Conservation (phyloP, 164 flowering plant genomes). For the Umbilicus rupestris region DNA sequence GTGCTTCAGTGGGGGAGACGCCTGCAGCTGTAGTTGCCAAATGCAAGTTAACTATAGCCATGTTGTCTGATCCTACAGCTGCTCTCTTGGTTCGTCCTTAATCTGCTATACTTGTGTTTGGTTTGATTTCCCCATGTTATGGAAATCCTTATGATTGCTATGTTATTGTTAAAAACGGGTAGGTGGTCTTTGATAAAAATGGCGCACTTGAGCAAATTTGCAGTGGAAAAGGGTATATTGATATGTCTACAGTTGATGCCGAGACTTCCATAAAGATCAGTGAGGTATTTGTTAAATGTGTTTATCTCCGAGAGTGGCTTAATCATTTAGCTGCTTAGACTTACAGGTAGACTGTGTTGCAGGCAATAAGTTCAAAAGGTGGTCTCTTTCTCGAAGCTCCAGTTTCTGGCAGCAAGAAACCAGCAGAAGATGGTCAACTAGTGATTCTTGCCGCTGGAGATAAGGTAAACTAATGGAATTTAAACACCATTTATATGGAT, state of each 20-base stretch:
- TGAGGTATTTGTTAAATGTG: constrained; percentile 35
- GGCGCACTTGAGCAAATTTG: constrained; percentile 82
- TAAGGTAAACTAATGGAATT: constrained; percentile 33
- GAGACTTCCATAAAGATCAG: constrained; percentile 71
- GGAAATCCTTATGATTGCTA: too few relatives aligned
- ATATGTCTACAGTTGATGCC: constrained; percentile 98
- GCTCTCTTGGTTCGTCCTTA: constrained; percentile 63
- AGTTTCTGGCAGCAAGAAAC: constrained; percentile 97
- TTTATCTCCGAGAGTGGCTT: background rate
- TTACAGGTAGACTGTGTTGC: constrained; percentile 12
- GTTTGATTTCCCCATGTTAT: background rate
- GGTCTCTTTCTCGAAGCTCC: constrained; percentile 92
- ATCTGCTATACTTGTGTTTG: background rate
- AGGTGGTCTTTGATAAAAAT: constrained; percentile 88
- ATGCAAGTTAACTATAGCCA: constrained; percentile 83
- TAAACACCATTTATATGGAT: background rate
- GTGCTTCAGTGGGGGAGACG: constrained; percentile 76
- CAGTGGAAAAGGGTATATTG: constrained; percentile 79
- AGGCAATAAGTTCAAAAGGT: constrained; percentile 75
- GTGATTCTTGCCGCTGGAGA: constrained; percentile 96
- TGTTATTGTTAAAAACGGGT: too few relatives aligned
- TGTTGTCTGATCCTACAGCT: constrained; percentile 92
- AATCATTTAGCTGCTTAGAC: background rate
- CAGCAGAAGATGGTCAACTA: constrained; percentile 98
- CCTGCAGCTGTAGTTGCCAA: constrained; percentile 85